Conservation (phyloP, 306 rosid genomes). For the Acmispon strigosus region DNA sequence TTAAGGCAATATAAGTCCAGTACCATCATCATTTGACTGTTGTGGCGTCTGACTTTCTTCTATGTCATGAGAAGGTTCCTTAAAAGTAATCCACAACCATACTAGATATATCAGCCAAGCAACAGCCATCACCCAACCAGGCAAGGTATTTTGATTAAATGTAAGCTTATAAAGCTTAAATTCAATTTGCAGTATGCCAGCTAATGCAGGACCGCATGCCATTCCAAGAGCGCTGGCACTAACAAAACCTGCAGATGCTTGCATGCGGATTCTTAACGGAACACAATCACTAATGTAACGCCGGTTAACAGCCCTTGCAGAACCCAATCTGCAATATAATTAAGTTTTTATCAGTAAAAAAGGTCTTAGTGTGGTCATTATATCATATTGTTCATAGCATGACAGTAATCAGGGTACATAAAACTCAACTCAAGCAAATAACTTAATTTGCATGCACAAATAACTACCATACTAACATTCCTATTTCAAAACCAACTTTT, state of each 20-base stretch:
- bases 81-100: constrained; percentile 80
- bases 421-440: background rate
- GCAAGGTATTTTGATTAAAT: constrained; percentile 75
- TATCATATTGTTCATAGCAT: background rate
- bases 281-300: constrained; percentile 98
- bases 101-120: constrained; percentile 83
- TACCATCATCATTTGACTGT: constrained; percentile 64
- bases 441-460: background rate
- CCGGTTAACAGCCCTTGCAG: constrained; percentile 98
- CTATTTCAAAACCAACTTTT: background rate
- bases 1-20: constrained; percentile 13
- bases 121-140: constrained; percentile 96
- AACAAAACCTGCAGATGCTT: constrained; percentile 98
- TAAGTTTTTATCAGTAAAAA: constrained; percentile 13
- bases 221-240: constrained; percentile 99
- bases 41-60: constrained; percentile 34
- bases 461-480: background rate
- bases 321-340: constrained; percentile 68
- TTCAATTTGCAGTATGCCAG: constrained; percentile 78
- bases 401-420: background rate
- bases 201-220: constrained; percentile 99
- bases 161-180: constrained; percentile 80
- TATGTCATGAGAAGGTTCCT: constrained; percentile 67
- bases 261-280: constrained; percentile 81
- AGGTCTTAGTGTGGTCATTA: background rate